These are phyloP conservation scores for Kluyveromyces nonfermentans DNA, from an alignment of 805 yeast species.

Conservation along the genomic window DNA sequence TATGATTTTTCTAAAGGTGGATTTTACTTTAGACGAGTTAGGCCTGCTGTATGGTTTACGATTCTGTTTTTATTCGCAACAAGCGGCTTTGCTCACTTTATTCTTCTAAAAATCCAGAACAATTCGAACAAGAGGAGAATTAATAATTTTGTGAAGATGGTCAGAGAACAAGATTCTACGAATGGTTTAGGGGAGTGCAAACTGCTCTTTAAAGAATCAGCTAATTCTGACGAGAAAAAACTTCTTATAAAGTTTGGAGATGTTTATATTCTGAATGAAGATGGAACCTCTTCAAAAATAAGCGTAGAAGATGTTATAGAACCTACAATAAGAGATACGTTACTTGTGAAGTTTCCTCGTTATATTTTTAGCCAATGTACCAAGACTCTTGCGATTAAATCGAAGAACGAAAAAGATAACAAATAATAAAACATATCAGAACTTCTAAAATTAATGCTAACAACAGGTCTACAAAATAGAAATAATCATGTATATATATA, in stretches of 20 bases:
- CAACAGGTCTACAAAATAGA: not conserved
- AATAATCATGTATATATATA: too few relatives aligned
- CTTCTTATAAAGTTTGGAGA: slow-evolving; percentile 52
- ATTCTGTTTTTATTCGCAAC: slow-evolving; percentile 41
- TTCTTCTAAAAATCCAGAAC: slow-evolving; percentile 44
- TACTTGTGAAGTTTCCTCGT: slow-evolving; percentile 35
- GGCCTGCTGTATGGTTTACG: slow-evolving; percentile 55
- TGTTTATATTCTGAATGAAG: slow-evolving; percentile 43
- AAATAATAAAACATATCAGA: not conserved
- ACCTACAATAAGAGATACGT: slow-evolving; percentile 43
- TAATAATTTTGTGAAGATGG: slow-evolving; percentile 38
- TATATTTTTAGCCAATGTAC: too few relatives aligned
- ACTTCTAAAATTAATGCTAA: not conserved
- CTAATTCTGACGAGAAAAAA: slow-evolving; percentile 38
- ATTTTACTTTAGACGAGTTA: slow-evolving; percentile 49
- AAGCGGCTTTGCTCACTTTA: slow-evolving; percentile 48
- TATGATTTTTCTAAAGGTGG: slow-evolving; percentile 57
- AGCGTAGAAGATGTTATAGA: slow-evolving; percentile 39
- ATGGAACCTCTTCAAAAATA: slow-evolving; percentile 31
- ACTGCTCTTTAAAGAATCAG: slow-evolving; percentile 36
- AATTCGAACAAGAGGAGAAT: slow-evolving; percentile 50
- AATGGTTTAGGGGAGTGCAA: slow-evolving; percentile 39
- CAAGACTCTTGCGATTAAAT: slow-evolving; percentile 35
- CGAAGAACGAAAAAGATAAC: not conserved
- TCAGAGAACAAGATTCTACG: slow-evolving; percentile 50